These are phyloP conservation scores for Dysphania ambrosioides DNA, from an alignment of 148 eudicot genomes.

Conservation along the genomic window DNA sequence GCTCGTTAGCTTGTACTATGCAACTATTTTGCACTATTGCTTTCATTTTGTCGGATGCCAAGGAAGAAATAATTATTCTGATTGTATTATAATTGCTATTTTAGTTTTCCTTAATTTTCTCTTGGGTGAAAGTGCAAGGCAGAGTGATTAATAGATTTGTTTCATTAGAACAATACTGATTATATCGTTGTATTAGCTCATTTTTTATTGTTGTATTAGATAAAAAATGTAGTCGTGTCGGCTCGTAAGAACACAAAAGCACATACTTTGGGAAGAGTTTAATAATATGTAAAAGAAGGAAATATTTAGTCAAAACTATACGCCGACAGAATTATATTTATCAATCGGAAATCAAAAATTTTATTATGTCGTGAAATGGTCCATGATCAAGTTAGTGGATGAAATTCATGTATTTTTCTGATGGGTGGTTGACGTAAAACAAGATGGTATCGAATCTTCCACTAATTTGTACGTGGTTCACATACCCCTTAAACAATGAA, in stretches of 20 bases:
- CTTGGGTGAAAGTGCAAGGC: no score
- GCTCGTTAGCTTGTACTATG: background rate
- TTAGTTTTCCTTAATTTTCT: no score
- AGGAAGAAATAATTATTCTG: background rate
- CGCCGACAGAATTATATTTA: constrained; percentile 2
- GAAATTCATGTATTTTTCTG: background rate
- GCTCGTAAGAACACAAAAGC: no score
- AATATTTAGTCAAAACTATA: no score
- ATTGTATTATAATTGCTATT: background rate
- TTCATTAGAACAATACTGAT: no score
- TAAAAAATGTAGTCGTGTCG: no score
- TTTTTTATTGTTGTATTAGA: no score
- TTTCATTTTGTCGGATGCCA: background rate
- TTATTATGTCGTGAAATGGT: constrained; percentile 11
- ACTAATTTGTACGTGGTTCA: background rate
- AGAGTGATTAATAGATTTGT: no score
- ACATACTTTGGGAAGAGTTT: no score
- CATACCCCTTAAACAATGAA: no score
- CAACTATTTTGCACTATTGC: background rate
- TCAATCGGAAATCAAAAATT: background rate
- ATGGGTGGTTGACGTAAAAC: background rate
- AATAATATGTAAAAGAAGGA: no score
- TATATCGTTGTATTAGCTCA: no score
- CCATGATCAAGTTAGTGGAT: constrained; percentile 16
- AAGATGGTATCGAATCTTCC: background rate